phyloP scores from a whole-genome alignment of 2,329 filamentous ascomycete genomes.

The Fusarium algeriense region DNA sequence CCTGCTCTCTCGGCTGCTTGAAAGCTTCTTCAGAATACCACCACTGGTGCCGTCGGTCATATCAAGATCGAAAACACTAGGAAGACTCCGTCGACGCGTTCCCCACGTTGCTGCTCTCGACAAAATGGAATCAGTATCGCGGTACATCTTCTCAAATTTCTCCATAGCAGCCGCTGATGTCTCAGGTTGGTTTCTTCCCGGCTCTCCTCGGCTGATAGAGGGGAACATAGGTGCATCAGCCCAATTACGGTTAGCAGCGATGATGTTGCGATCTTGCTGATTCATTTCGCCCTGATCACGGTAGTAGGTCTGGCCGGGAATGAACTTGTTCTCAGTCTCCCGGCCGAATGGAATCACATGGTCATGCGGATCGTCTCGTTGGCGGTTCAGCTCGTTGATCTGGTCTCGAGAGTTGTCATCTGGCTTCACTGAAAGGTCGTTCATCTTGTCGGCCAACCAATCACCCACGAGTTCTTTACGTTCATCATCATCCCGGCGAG shows the following conservation, averaged over 20 bases:
- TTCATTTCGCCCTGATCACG: constrained; percentile 57
- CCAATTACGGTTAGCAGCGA: constrained; percentile 63
- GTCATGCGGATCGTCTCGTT: constrained; percentile 50
- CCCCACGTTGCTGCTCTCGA: constrained; percentile 78
- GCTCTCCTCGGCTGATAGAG: constrained; percentile 54
- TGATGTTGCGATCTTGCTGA: constrained; percentile 62
- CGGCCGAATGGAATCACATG: constrained; percentile 59
- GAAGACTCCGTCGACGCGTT: constrained; percentile 74
- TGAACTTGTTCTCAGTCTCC: constrained; percentile 63
- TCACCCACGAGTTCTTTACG: constrained; percentile 63
- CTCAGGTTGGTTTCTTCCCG: constrained; percentile 59
- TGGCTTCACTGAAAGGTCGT: constrained; percentile 46
- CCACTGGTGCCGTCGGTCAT: constrained; percentile 67
- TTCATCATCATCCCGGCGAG: constrained; percentile 57
- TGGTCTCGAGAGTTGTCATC: constrained; percentile 40
- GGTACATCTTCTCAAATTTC: constrained; percentile 63
- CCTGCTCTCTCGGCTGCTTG: constrained; percentile 62
- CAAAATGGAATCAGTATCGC: constrained; percentile 69
- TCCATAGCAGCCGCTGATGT: constrained; percentile 67
- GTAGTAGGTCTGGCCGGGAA: constrained; percentile 65
- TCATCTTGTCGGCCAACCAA: constrained; percentile 60
- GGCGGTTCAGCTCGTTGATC: constrained; percentile 41
- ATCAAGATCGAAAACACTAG: constrained; percentile 68
- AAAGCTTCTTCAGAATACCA: constrained; percentile 73
- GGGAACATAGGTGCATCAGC: constrained; percentile 62